Evolutionary conservation across 202 grass and related monocot genomes (phyloP).

Genomic region (Saccharum hybrid): DNA sequence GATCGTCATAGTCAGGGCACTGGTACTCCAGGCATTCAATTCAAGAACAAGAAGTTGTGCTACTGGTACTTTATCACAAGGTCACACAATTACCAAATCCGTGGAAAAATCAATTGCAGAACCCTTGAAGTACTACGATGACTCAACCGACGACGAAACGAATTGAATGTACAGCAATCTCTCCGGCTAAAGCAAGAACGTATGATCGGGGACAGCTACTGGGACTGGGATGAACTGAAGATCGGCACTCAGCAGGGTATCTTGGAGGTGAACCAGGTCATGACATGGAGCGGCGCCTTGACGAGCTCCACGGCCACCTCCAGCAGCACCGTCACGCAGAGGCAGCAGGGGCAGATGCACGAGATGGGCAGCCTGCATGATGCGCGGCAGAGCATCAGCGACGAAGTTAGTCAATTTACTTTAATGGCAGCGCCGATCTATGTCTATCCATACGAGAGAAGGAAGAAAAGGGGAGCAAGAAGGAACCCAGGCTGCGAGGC

Average conservation of each 20-base stretch:
- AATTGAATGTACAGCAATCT: neutral
- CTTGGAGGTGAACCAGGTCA: slow-evolving; percentile 79
- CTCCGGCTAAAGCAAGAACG: neutral
- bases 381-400: neutral
- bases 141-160: no score
- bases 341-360: slow-evolving; percentile 64
- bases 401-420: neutral
- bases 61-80: neutral
- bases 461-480: accelerated
- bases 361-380: slow-evolving; percentile 62
- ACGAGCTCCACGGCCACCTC: slow-evolving; percentile 89
- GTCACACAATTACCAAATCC: neutral
- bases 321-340: slow-evolving; percentile 63
- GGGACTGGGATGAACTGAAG: neutral
- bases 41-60: neutral
- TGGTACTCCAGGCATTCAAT: neutral
- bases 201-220: neutral
- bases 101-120: neutral
- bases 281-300: slow-evolving; percentile 95
- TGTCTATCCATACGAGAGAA: neutral
- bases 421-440: neutral
- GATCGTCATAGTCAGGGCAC: neutral
- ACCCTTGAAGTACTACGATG: neutral
- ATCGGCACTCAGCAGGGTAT: slow-evolving; percentile 46
- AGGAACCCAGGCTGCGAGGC: no score